phyloP scores from a whole-genome alignment of 306 rosid genomes.

The Quercus cerris region DNA sequence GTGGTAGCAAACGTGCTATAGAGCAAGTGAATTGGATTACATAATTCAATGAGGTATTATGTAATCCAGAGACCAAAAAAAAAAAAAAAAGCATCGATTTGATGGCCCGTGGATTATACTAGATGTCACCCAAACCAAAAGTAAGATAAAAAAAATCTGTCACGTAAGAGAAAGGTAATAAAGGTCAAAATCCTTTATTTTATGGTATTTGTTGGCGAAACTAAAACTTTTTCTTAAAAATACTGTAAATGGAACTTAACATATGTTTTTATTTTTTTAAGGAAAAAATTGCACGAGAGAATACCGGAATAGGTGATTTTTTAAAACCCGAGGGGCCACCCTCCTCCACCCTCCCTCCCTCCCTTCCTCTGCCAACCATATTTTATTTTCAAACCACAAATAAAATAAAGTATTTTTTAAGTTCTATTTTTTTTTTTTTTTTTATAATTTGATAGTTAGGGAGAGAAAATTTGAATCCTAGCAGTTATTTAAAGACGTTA shows the following conservation, averaged over 20 bases:
- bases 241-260: too few relatives aligned
- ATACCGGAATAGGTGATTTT: too few relatives aligned
- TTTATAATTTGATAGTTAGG: background rate
- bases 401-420: background rate
- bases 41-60: slow-evolving; percentile 6
- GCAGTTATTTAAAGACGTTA: too few relatives aligned
- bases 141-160: background rate
- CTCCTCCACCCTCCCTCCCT: too few relatives aligned
- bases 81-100: slow-evolving; percentile 12
- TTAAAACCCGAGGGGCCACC: too few relatives aligned
- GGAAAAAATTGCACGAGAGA: too few relatives aligned
- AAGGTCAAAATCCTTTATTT: slow-evolving; percentile 31
- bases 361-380: too few relatives aligned
- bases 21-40: background rate
- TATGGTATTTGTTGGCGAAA: too few relatives aligned
- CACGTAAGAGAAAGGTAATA: slow-evolving; percentile 13
- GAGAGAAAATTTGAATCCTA: too few relatives aligned
- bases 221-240: too few relatives aligned
- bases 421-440: background rate
- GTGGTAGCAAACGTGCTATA: background rate
- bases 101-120: slow-evolving; percentile 32
- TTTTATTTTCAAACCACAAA: background rate
- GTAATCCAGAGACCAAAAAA: background rate
- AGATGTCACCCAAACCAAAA: slow-evolving; percentile 36
- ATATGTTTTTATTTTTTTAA: too few relatives aligned